Conservation (phyloP, 192 early-diverging fungal genomes). For the Podila epigama region DNA sequence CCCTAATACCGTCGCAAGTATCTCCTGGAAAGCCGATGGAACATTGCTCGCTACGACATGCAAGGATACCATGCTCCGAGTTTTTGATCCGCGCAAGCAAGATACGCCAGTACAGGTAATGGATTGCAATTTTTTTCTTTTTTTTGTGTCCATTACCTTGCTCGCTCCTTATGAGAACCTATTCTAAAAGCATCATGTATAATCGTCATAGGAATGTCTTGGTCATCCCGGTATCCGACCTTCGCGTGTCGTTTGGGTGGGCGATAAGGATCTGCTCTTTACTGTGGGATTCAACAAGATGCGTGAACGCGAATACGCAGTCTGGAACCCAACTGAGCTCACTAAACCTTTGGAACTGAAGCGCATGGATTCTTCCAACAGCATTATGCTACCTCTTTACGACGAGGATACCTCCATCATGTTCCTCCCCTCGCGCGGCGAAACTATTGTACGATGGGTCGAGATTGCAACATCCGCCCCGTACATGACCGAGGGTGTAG, state of each 20-base stretch:
- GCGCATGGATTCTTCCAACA: constrained; percentile 72
- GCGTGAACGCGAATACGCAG: constrained; percentile 69
- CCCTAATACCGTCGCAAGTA: constrained; percentile 55
- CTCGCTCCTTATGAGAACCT: neutral
- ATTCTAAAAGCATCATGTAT: constrained; percentile 53
- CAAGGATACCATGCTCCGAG: constrained; percentile 62
- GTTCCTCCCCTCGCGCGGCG: constrained; percentile 72
- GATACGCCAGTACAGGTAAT: constrained; percentile 31
- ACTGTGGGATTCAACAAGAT: constrained; percentile 79
- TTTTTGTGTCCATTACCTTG: neutral
- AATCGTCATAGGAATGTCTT: constrained; percentile 30
- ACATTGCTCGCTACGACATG: constrained; percentile 54
- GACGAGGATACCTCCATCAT: constrained; percentile 84
- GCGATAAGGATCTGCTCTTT: constrained; percentile 66
- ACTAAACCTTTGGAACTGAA: constrained; percentile 62
- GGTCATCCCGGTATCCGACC: constrained; percentile 71
- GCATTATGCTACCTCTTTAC: constrained; percentile 75
- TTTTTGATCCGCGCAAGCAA: constrained; percentile 67
- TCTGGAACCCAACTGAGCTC: constrained; percentile 81
- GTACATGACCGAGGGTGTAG: constrained; percentile 54
- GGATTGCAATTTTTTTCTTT: neutral
- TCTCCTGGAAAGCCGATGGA: constrained; percentile 72
- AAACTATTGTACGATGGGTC: constrained; percentile 72
- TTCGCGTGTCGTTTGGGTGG: constrained; percentile 73
- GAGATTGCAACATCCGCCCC: constrained; percentile 60